Evolutionary conservation across 208 protist genomes (phyloP), one percentile per base, ranked within the genome.

Genomic region (Crithidia fasciculata): DNA sequence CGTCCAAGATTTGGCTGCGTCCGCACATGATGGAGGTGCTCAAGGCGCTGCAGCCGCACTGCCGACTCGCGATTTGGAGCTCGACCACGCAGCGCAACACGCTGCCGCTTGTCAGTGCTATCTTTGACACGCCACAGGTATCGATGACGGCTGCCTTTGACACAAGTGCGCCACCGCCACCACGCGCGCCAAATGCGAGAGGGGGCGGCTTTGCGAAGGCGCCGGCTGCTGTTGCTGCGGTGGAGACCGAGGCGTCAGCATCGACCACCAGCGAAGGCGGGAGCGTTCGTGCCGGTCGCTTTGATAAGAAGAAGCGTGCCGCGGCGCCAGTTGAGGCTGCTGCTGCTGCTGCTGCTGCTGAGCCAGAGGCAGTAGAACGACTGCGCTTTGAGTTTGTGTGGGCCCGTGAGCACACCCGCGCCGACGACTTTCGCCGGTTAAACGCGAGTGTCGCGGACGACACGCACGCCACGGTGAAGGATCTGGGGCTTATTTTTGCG

Each of bases 21-120:
- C 92, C 88, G 4, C 80, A 92, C 55, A 80, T 89, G 69, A 66
- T 91, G 43, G 72, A 85, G 59, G 84, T 87, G 10, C 80, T 96
- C 5, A 69, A 60, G 12, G 84, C 72, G 2, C 82, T 96, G 57
- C 88, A 94, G 80, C 16, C 77, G 69, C 79, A 89, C 72, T 96
- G 92, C 79, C 66, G 81, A n/a, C 63, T 96, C 37, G 88, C 92
- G 36, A 63, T 96, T n/a, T 96, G 92, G 90, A 95, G 90, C 82
- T 91, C 90, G 53, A 96, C 92, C 7, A 95, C 90, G 43, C 77
- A 82, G 45, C 89, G 90, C 60, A 96, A 96, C 84, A 95, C 90
- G 10, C 69, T 65, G 12, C 88, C 92, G n/a, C 67, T 95, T 8
- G 71, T 94, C n/a, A 83, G 91, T 19, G 92, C 88, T 4, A 84